A percentile compares a stretch with the other conserved stretches of the same genome.
Evolutionary conservation across 306 rosid genomes (phyloP).

Genomic region (Cicer bijugum): DNA sequence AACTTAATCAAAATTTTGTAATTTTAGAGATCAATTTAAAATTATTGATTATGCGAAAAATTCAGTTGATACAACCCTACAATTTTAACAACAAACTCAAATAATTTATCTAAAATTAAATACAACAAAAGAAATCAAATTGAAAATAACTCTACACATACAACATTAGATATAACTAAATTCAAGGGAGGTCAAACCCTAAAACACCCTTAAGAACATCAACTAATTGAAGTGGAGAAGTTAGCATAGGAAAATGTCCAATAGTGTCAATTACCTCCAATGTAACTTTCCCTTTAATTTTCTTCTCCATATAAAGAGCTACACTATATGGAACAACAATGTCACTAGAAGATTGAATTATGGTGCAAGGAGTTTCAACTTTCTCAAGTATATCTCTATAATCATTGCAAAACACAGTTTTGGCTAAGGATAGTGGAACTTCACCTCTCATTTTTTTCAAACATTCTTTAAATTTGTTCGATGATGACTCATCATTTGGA

Average conservation of each 20-base stretch:
- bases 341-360: slow-evolving; percentile 67
- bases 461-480: slow-evolving; percentile 56
- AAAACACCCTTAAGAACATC: slow-evolving; percentile 61
- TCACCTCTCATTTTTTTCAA: slow-evolving; percentile 61
- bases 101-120: neutral
- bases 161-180: neutral
- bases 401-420: slow-evolving; percentile 67
- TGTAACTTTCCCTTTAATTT: slow-evolving; percentile 63
- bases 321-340: slow-evolving; percentile 63
- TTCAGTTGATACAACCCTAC: too few species aligned
- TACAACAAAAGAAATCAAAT: slow-evolving; percentile 31
- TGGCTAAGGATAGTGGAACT: slow-evolving; percentile 62
- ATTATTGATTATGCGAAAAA: too few species aligned
- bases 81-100: too few species aligned
- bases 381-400: slow-evolving; percentile 67
- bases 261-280: slow-evolving; percentile 55
- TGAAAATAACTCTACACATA: neutral
- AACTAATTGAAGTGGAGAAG: slow-evolving; percentile 70
- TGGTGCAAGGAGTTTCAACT: slow-evolving; percentile 76
- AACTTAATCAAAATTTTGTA: too few species aligned
- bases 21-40: too few species aligned
- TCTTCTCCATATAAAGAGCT: slow-evolving; percentile 67
- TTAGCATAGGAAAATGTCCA: slow-evolving; percentile 86
- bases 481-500: slow-evolving; percentile 60
- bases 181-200: slow-evolving; percentile 44